Conservation (phyloP, 441 rosid genomes). For the Geranium incanum region DNA sequence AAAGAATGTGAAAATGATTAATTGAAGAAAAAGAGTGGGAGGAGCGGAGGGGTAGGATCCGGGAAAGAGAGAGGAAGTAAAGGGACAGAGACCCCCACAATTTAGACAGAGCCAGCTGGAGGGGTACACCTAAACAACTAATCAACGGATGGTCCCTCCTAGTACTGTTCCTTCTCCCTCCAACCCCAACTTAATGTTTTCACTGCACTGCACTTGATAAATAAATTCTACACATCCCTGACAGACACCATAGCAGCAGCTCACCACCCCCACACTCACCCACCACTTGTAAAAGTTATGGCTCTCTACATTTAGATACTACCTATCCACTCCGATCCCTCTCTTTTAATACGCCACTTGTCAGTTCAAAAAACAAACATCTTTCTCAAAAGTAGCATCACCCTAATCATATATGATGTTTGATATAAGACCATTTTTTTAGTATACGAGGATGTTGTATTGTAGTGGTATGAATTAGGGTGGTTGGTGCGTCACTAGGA, state of each 20-base stretch:
- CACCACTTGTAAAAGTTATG: neutral
- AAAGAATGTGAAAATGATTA: too few relatives aligned
- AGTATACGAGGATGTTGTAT: too few relatives aligned
- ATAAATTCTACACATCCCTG: too few relatives aligned
- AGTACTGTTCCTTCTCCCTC: neutral
- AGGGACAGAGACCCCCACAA: neutral
- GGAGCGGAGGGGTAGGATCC: neutral
- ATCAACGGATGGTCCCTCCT: neutral
- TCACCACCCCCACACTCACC: neutral
- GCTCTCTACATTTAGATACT: neutral
- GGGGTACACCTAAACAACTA: neutral
- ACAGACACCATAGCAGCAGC: too few relatives aligned
- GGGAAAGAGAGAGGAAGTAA: conserved; percentile 3
- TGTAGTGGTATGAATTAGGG: neutral
- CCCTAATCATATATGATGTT: too few relatives aligned
- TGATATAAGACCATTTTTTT: too few relatives aligned
- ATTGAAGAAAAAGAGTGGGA: neutral
- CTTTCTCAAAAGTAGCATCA: neutral
- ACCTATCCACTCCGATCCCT: neutral
- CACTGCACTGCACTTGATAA: neutral
- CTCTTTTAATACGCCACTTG: neutral
- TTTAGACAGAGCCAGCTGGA: neutral
- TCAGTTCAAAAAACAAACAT: neutral
- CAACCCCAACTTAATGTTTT: neutral
- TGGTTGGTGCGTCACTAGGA: neutral